Conservation (phyloP, 352 stramenopile genomes). For the Poterioochromonas sp. region DNA sequence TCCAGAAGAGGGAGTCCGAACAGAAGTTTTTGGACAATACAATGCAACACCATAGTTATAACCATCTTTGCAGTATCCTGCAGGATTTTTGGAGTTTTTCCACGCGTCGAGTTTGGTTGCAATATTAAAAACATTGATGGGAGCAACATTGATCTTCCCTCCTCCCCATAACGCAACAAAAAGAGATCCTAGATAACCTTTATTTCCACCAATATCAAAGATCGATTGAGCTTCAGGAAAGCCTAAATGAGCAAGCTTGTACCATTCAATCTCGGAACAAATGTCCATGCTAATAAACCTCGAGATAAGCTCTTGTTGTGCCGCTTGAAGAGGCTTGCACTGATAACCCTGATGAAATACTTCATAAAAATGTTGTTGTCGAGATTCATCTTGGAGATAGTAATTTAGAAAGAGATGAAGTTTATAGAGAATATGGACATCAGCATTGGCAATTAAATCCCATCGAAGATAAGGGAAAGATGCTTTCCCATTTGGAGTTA, state of each 20-base stretch:
- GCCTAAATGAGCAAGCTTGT: conserved; percentile 6
- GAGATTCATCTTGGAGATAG: neutral
- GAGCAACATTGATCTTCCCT: neutral
- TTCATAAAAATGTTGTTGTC: neutral
- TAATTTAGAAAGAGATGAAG: neutral
- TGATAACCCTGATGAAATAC: conserved; percentile 17
- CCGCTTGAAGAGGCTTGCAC: neutral
- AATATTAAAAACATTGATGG: neutral
- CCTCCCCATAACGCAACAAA: conserved; percentile 27
- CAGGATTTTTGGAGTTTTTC: conserved; percentile 18
- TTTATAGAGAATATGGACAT: conserved; percentile 24
- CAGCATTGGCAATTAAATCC: conserved; percentile 2
- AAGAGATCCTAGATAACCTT: conserved; percentile 25
- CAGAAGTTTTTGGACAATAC: neutral
- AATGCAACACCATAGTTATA: conserved; percentile 2
- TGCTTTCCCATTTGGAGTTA: too few relatives aligned
- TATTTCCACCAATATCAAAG: conserved; percentile 28
- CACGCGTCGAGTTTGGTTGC: neutral
- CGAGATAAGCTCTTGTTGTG: conserved; percentile 19
- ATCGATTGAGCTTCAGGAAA: neutral
- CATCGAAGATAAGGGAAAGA: too few relatives aligned
- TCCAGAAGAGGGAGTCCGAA: neutral
- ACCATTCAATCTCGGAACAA: conserved; percentile 32
- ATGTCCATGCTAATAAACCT: conserved; percentile 32
- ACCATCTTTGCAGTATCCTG: conserved; percentile 25